Base-by-base conservation (phyloP, 2,329 filamentous ascomycete species). In the Graphilbum fragrans region DNA sequence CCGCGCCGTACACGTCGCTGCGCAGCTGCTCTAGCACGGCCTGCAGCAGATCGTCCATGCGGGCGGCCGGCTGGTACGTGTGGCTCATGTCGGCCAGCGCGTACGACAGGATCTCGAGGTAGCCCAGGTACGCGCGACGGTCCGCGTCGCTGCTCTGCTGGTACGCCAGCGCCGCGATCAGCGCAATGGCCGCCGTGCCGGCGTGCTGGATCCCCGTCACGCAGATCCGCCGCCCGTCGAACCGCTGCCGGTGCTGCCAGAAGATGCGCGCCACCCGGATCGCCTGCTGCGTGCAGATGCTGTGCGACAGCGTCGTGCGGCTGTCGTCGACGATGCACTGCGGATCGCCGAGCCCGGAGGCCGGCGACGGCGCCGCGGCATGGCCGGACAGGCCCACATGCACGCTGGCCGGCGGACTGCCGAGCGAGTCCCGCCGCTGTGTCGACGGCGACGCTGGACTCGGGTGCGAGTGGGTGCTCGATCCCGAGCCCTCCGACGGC, bases 241-340 rank as follows among this genome's bases (percentile, higher is more conserved):
- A 72, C 3, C 65, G 60, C 50, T 70, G 67, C 0, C 69, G 61
- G 47, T 74, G 69, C 45, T 71, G 69, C 67, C 66, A 70, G 49
- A 72, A 72, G 44, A 74, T 71, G 19, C 65, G 60, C 0, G 69
- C 65, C 1, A 74, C 65, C 1, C 67, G 57, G 42, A 72, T 67
- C 4, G 70, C 70, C 45, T 74, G 69, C 39, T 72, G 69, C 0
- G 67, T 71, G 55, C 70, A 74, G 41, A 72, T 69, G 39, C 62
- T 67, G 17, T 70, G 62, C 3, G 67, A 69, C 20, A 72, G 51
- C 5, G 63, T 61, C 5, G 60, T 65, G 45, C 64, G 65, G 43
- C 53, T 60, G 45, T 64, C 61, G 42, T 63, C 61, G 29, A 62
- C 56, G 18, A 58, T 56, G 12, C 55, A 55, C 34, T 55, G 51